These are phyloP conservation scores for Colletotrichum sp. DNA, from an alignment of 2,329 filamentous ascomycete genomes.

Conservation along the genomic window DNA sequence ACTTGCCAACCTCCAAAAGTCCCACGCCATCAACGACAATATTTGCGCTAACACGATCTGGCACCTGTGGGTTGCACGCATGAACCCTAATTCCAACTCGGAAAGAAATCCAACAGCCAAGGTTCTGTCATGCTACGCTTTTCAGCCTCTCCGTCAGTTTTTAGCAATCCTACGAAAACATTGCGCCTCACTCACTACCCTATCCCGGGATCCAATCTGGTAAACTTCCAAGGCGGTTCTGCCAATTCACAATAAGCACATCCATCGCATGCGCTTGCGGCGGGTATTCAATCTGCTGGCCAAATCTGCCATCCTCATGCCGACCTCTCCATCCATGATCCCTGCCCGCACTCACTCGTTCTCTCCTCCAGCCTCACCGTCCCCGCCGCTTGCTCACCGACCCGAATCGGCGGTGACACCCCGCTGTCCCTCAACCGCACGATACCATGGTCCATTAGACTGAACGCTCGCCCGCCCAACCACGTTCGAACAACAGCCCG, in stretches of 20 bases:
- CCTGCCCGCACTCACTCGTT: neutral
- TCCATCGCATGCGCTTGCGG: neutral
- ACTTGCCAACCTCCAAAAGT: neutral
- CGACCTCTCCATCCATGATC: neutral
- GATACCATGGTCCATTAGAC: neutral
- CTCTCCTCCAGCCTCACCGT: neutral
- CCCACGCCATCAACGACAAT: neutral
- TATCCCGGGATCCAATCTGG: neutral
- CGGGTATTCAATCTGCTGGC: neutral
- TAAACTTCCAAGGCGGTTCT: neutral
- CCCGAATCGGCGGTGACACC: neutral
- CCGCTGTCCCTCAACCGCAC: neutral
- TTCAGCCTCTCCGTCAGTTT: neutral
- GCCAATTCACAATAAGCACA: neutral
- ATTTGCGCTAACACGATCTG: neutral
- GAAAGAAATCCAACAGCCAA: neutral
- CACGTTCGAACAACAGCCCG: neutral
- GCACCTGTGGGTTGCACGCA: neutral
- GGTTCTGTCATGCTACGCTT: neutral
- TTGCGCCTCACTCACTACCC: neutral
- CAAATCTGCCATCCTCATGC: neutral
- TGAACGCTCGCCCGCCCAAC: neutral
- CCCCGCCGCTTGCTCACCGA: neutral
- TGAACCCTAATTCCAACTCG: neutral
- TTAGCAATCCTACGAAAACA: neutral